Evolutionary conservation across 192 early-diverging fungal species (phyloP), one percentile per base, ranked within the genome.

Genomic region (Backusella tarrabulga): DNA sequence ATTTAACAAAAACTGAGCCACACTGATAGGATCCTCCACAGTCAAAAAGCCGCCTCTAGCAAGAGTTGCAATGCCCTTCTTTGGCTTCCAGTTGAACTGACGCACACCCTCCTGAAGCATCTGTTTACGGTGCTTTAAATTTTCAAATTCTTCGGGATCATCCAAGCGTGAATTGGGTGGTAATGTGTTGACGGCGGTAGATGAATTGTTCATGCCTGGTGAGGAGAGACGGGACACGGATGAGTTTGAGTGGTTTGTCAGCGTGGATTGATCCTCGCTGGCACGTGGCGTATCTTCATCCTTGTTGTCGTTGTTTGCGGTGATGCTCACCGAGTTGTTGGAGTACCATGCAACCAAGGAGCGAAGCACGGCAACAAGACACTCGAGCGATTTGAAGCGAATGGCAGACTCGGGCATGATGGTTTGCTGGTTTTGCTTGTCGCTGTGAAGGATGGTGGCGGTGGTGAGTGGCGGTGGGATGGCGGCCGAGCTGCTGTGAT

Each of bases 81-180:
- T 94, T 36, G 95, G 94, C 81, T 97, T 97, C 80, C 87, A 88
- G 76, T 96, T 95, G 79, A 97, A 97, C 75, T 89, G 82, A 74
- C 91, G 89, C 34, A 93, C 86, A 26, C 93, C 94, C 74, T 93
- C 92, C 50, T 92, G 87, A 52, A 95, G 85, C 76, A 92, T 83
- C 81, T 95, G 93, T 82, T 98, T 98, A 68, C 94, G 87, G 68
- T 93, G 91, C 80, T 95, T 97, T 78, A 93, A 78, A 67, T 86
- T 91, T 77, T 91, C 91, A 81, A 98, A 93, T 79, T 94, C 90
- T 34, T 90, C 90, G 7, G 97, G 97, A 79, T 97, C 96, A 77
- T 98, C 97, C 46, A 82, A 83, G 29, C 84, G 82, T 36, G 71
- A 69, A 17, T 80, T 67, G 19, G 46, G 46, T 17, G 67, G 35